Evolutionary conservation across 352 stramenopile genomes (phyloP).

Genomic region (Phytopythium cucurbitacearum): DNA sequence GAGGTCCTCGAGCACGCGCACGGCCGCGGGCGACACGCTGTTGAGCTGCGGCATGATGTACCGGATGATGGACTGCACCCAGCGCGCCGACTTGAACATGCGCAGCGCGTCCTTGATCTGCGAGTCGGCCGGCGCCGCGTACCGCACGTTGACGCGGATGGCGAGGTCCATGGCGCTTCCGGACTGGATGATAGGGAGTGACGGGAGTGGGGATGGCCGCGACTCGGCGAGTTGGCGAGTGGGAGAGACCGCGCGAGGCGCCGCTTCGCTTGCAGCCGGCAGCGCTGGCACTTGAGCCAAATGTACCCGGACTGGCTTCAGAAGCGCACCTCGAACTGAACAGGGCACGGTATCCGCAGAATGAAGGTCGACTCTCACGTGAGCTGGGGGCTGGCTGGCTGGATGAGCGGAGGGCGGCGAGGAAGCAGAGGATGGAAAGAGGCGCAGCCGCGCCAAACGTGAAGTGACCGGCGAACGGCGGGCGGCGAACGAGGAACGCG

Average conservation of each 20-base stretch:
- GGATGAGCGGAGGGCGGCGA: too few species aligned
- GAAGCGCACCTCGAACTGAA: too few species aligned
- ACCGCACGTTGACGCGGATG: constrained; percentile 86
- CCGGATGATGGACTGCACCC: constrained; percentile 88
- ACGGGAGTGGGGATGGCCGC: constrained; percentile 4
- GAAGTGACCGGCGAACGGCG: too few species aligned
- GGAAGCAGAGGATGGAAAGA: too few species aligned
- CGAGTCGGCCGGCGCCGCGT: constrained; percentile 77
- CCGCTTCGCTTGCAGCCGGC: neutral
- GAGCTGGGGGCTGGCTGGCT: too few species aligned
- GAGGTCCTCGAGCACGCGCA: constrained; percentile 56
- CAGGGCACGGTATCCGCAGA: too few species aligned
- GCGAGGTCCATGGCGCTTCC: constrained; percentile 66
- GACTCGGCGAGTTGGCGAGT: constrained; percentile 1
- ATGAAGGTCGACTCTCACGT: too few species aligned
- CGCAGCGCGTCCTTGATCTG: constrained; percentile 85
- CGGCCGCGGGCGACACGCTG: constrained; percentile 65
- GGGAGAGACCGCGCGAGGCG: neutral
- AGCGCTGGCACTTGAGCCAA: neutral
- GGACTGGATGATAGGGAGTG: neutral
- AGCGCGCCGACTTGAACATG: constrained; percentile 86
- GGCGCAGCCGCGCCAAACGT: too few species aligned
- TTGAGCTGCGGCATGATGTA: constrained; percentile 89
- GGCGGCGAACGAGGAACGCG: too few species aligned
- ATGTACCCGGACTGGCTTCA: constrained; percentile 6